phyloP scores from a whole-genome alignment of 768 basidiomycete species.

The Amanita polypyramis region DNA sequence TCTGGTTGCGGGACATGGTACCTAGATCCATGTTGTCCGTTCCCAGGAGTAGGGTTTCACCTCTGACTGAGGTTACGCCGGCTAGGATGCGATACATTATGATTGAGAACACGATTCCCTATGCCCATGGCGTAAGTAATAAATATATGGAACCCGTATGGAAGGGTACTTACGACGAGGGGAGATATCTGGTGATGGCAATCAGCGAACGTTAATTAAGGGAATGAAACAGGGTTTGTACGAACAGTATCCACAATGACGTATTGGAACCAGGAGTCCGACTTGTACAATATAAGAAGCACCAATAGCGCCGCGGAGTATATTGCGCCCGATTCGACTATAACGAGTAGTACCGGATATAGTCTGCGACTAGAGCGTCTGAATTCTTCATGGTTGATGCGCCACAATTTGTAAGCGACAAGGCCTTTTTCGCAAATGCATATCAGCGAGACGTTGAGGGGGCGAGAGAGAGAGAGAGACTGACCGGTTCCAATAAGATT shows the following conservation, averaged over 20 bases:
- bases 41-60: conserved; percentile 3
- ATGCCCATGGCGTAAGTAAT: neutral
- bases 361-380: conserved; percentile 11
- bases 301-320: conserved; percentile 22
- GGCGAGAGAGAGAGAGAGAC: conserved; percentile 2
- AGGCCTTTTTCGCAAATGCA: conserved; percentile 13
- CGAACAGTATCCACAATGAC: conserved; percentile 22
- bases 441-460: neutral
- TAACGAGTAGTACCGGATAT: conserved; percentile 18
- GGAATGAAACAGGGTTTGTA: neutral
- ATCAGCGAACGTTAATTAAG: neutral
- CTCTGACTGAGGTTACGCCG: neutral
- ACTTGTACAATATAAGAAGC: conserved; percentile 19
- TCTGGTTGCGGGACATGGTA: neutral
- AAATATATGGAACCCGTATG: neutral
- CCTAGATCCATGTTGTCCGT: neutral
- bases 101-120: conserved; percentile 6
- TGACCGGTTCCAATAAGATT: conserved; percentile 23
- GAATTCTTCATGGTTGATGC: conserved; percentile 14
- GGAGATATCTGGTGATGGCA: neutral
- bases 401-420: conserved; percentile 20
- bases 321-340: conserved; percentile 24
- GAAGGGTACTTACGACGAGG: conserved; percentile 8
- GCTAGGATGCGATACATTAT: conserved; percentile 1
- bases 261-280: conserved; percentile 22